A percentile compares a stretch with the other conserved stretches of the same genome.
Evolutionary conservation across 768 basidiomycete species (phyloP).

Genomic region (Boletellus emodensis): DNA sequence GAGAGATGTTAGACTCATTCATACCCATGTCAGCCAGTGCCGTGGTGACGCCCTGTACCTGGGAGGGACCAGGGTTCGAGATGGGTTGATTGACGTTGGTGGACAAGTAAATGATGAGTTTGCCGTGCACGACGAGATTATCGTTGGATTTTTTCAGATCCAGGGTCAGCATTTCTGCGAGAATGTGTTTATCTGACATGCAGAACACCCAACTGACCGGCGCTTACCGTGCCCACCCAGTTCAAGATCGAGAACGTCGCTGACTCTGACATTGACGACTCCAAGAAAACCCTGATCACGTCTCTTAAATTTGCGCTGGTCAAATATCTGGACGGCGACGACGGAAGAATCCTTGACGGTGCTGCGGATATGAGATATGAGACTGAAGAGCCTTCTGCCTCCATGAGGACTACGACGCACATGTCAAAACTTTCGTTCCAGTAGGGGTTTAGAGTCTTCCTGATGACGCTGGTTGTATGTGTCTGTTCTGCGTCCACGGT

Average conservation of each 20-base stretch:
- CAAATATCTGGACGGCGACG: conserved; percentile 96
- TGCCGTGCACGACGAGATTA: conserved; percentile 95
- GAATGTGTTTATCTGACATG: conserved; percentile 1
- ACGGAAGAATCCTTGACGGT: conserved; percentile 98
- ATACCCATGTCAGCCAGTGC: conserved; percentile 61
- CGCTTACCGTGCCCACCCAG: conserved; percentile 86
- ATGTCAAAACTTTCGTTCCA: conserved; percentile 99
- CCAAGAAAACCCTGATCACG: conserved; percentile 98
- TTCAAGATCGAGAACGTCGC: conserved; percentile 87
- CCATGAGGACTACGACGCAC: conserved; percentile 41
- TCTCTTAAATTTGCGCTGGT: conserved; percentile 98
- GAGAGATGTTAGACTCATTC: conserved; percentile 55
- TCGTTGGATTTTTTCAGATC: conserved; percentile 99
- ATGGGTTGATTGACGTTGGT: conserved; percentile 87
- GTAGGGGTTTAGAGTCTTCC: conserved; percentile 91
- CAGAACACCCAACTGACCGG: conserved; percentile 4
- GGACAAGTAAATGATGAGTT: conserved; percentile 93
- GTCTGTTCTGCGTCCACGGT: conserved; percentile 98
- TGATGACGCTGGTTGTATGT: conserved; percentile 94
- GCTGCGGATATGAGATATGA: conserved; percentile 38
- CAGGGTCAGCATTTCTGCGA: conserved; percentile 87
- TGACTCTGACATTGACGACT: conserved; percentile 92
- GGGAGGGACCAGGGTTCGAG: conserved; percentile 76
- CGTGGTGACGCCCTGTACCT: conserved; percentile 54
- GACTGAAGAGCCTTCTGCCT: neutral